Conservation (phyloP, 805 yeast genomes). For the Candida nitratophila region DNA sequence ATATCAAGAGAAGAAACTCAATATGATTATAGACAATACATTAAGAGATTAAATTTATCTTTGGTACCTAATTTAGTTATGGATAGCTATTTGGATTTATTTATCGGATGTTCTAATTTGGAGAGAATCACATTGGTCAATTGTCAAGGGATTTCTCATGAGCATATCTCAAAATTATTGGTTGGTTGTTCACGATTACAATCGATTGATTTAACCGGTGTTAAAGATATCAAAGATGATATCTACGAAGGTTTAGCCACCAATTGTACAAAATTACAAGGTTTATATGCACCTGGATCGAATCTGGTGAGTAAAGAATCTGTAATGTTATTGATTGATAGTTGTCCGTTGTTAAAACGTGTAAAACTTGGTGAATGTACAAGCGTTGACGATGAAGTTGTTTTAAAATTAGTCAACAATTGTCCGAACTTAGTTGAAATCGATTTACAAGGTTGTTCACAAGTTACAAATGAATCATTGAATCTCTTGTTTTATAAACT, state of each 20-base stretch:
- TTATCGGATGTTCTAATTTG: constrained; percentile 64
- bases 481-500: constrained; percentile 50
- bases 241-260: constrained; percentile 61
- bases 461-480: constrained; percentile 60
- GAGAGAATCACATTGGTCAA: constrained; percentile 84
- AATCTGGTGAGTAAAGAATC: constrained; percentile 61
- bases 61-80: constrained; percentile 62
- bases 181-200: constrained; percentile 63
- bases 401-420: constrained; percentile 52
- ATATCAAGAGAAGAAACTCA: constrained; percentile 39
- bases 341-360: constrained; percentile 73
- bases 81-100: constrained; percentile 53
- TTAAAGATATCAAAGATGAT: constrained; percentile 59
- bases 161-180: constrained; percentile 55
- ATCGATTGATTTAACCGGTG: constrained; percentile 83
- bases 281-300: constrained; percentile 84
- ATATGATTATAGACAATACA: constrained; percentile 62
- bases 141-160: constrained; percentile 58
- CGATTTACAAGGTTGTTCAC: constrained; percentile 78
- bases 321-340: constrained; percentile 46
- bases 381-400: constrained; percentile 56
- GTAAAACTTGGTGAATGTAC: constrained; percentile 72
- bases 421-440: constrained; percentile 84
- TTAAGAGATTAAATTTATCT: constrained; percentile 75
- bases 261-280: constrained; percentile 75